Evolutionary conservation across 495 filamentous ascomycete genomes (phyloP).

Genomic region (Penicillium fimorum): DNA sequence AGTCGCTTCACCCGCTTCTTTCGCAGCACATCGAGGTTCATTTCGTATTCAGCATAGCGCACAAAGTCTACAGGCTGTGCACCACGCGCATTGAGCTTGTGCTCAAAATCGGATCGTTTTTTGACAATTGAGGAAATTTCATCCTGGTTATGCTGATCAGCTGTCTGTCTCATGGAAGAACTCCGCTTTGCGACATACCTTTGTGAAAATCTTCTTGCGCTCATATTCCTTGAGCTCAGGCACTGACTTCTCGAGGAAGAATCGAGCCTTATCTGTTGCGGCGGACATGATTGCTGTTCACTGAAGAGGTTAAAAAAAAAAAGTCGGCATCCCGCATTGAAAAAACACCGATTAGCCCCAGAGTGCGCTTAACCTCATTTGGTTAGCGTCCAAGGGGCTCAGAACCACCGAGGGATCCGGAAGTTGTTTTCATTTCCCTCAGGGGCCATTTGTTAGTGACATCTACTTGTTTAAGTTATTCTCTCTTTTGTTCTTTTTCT

Average conservation of each 20-base stretch:
- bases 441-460: constrained; percentile 34
- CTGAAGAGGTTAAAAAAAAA: constrained; percentile 21
- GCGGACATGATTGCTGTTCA: constrained; percentile 61
- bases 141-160: constrained; percentile 49
- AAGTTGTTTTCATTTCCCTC: constrained; percentile 31
- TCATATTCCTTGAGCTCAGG: constrained; percentile 88
- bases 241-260: constrained; percentile 86
- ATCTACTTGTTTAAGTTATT: constrained; percentile 15
- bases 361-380: constrained; percentile 18
- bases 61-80: constrained; percentile 73
- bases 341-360: constrained; percentile 24
- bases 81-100: constrained; percentile 79
- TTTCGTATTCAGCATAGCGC: constrained; percentile 86
- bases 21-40: constrained; percentile 79
- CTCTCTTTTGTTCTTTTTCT: constrained; percentile 28
- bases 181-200: constrained; percentile 42
- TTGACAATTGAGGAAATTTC: constrained; percentile 84
- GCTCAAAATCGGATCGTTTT: constrained; percentile 91
- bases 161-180: constrained; percentile 5
- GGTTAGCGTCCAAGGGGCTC: constrained; percentile 24
- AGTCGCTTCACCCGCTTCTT: constrained; percentile 78
- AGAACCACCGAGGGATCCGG: constrained; percentile 28
- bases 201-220: constrained; percentile 81
- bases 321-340: constrained; percentile 43
- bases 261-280: constrained; percentile 89